Percentiles rank a stretch among this genome's conserved stretches.
Evolutionary conservation across 192 early-diverging fungal genomes (phyloP).

Genomic region (Rhizophagus clarus): DNA sequence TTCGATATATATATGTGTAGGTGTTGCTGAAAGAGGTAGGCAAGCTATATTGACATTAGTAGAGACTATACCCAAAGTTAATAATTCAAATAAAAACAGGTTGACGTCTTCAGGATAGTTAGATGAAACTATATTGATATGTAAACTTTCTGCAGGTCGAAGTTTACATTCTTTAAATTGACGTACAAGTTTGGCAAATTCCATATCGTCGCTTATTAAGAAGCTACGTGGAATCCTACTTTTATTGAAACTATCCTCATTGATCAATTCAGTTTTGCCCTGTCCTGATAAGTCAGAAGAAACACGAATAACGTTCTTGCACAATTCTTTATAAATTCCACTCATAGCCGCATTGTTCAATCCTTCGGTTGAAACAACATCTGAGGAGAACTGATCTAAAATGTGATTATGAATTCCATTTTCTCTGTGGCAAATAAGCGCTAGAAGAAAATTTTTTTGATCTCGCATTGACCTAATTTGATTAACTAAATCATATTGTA

Average conservation of each 20-base stretch:
- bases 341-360: neutral
- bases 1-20: constrained; percentile 21
- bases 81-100: neutral
- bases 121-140: neutral
- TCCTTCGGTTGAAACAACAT: constrained; percentile 17
- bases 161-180: constrained; percentile 25
- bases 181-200: neutral
- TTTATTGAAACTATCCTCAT: neutral
- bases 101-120: constrained; percentile 8
- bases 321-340: constrained; percentile 11
- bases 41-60: neutral
- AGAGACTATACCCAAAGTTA: too few relatives aligned
- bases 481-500: constrained; percentile 30
- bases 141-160: neutral
- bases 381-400: constrained; percentile 21
- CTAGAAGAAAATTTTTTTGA: neutral
- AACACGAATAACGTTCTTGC: constrained; percentile 19
- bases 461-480: neutral
- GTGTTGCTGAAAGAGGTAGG: too few relatives aligned
- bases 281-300: constrained; percentile 24
- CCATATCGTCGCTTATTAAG: constrained; percentile 26
- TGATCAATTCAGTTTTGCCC: constrained; percentile 34
- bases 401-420: constrained; percentile 29
- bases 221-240: constrained; percentile 1
- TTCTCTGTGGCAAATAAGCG: constrained; percentile 23